Conservation (phyloP, 192 early-diverging fungal genomes). For the Coemansia biformis region DNA sequence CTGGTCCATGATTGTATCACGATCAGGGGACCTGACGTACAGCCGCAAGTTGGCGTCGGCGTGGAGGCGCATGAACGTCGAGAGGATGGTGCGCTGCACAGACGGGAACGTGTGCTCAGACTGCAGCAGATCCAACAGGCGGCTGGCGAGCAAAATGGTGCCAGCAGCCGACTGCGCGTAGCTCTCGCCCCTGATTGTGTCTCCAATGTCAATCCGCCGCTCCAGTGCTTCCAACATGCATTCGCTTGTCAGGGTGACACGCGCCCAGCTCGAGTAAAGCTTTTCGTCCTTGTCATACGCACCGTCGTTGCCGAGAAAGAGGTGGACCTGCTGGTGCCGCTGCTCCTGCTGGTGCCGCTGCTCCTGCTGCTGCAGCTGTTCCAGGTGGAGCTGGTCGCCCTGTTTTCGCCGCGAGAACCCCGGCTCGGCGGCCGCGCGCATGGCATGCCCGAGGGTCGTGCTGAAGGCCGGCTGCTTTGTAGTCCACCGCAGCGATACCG, state of each 20-base stretch:
- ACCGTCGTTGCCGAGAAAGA: conserved; percentile 8
- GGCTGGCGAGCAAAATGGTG: conserved; percentile 32
- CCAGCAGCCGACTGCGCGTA: conserved; percentile 18
- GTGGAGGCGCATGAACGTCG: conserved; percentile 35
- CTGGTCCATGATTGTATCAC: conserved; percentile 46
- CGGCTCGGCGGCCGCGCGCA: conserved; percentile 28
- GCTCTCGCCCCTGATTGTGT: conserved; percentile 9
- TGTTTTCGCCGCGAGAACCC: conserved; percentile 8
- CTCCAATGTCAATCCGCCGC: conserved; percentile 37
- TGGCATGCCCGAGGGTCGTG: conserved; percentile 7
- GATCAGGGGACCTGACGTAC: conserved; percentile 26
- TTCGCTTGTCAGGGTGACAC: conserved; percentile 14
- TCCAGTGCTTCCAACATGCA: conserved; percentile 26
- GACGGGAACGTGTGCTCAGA: conserved; percentile 32
- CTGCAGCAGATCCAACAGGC: conserved; percentile 32
- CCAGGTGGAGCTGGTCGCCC: neutral
- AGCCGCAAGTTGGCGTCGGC: conserved; percentile 37
- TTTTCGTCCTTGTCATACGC: conserved; percentile 6
- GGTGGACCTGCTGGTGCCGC: neutral
- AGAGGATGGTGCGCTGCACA: conserved; percentile 35
- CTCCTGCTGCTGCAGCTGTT: neutral
- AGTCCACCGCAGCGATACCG: conserved; percentile 12
- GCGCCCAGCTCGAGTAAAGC: conserved; percentile 21
- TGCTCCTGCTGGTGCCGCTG: conserved; percentile 2
- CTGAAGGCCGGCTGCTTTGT: conserved; percentile 13